These are phyloP conservation scores for Leucogyrophana mollusca DNA, from an alignment of 768 basidiomycete species.

Conservation along the genomic window DNA sequence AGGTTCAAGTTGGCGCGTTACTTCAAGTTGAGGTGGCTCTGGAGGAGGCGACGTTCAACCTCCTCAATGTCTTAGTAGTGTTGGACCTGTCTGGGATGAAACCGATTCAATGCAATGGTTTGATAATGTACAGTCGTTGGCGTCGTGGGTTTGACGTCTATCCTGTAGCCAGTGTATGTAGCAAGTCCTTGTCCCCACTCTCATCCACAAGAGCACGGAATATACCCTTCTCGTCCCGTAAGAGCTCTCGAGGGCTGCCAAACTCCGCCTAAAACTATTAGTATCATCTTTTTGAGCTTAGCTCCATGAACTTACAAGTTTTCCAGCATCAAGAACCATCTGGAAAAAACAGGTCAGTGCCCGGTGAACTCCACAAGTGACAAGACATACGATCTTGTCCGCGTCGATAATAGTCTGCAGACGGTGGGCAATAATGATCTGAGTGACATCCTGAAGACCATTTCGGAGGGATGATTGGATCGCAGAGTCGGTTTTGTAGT, in stretches of 20 bases:
- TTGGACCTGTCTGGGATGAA: too few species aligned
- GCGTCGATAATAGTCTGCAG: slow-evolving; percentile 60
- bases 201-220: slow-evolving; percentile 57
- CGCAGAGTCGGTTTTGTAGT: slow-evolving; percentile 54
- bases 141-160: too few species aligned
- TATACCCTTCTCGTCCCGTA: slow-evolving; percentile 49
- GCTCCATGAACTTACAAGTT: slow-evolving; percentile 29
- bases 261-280: slow-evolving; percentile 41
- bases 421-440: slow-evolving; percentile 61
- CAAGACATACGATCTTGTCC: slow-evolving; percentile 48
- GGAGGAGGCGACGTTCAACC: too few species aligned
- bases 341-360: slow-evolving; percentile 7
- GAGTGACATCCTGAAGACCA: slow-evolving; percentile 43
- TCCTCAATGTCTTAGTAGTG: too few species aligned
- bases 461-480: slow-evolving; percentile 57
- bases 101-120: too few species aligned
- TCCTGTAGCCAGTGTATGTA: slow-evolving; percentile 39
- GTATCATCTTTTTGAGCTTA: background rate
- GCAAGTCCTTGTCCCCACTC: slow-evolving; percentile 48
- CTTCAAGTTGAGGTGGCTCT: too few species aligned
- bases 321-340: slow-evolving; percentile 45
- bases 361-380: slow-evolving; percentile 1
- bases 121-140: too few species aligned
- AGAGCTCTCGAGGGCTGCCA: slow-evolving; percentile 47
- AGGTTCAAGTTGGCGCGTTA: too few species aligned